Percentiles rank a stretch among this genome's conserved stretches.
phyloP scores from a whole-genome alignment of 169 alveolate species.

The Plasmodium sp. region DNA sequence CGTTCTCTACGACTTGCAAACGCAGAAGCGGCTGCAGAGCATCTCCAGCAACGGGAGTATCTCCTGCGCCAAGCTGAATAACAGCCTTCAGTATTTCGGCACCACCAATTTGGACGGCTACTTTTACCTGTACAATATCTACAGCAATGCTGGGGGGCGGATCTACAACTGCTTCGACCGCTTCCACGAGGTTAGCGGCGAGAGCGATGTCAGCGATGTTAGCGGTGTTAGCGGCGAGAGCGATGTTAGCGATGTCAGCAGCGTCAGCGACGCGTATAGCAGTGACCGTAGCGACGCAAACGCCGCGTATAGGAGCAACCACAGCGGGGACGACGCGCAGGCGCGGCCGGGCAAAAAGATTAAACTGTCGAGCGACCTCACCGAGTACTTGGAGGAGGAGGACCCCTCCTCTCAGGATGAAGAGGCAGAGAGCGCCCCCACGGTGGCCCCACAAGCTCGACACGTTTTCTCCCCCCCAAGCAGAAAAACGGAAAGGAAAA shows the following conservation, averaged over 20 bases:
- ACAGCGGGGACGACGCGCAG: background rate
- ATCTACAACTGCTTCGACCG: conserved; percentile 60
- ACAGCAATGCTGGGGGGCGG: background rate
- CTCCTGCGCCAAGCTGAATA: conserved; percentile 19
- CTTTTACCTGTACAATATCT: conserved; percentile 30
- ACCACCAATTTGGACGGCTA: conserved; percentile 39
- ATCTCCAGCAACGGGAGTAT: conserved; percentile 24
- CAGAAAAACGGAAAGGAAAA: background rate
- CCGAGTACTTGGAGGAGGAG: background rate
- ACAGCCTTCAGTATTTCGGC: conserved; percentile 28
- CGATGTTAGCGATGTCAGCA: background rate
- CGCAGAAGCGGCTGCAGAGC: background rate
- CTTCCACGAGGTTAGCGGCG: background rate
- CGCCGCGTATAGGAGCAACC: background rate
- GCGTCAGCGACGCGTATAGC: background rate
- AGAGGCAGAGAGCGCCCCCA: background rate
- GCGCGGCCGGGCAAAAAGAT: background rate
- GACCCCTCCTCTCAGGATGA: background rate
- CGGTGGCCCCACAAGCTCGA: background rate
- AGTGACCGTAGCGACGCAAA: background rate
- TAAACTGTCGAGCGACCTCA: background rate
- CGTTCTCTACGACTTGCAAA: conserved; percentile 15
- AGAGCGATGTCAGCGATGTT: background rate
- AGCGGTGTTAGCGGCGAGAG: background rate
- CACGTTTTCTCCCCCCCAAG: background rate